Evolutionary conservation across 768 basidiomycete species (phyloP).

Genomic region (Rhizopogon rudus): DNA sequence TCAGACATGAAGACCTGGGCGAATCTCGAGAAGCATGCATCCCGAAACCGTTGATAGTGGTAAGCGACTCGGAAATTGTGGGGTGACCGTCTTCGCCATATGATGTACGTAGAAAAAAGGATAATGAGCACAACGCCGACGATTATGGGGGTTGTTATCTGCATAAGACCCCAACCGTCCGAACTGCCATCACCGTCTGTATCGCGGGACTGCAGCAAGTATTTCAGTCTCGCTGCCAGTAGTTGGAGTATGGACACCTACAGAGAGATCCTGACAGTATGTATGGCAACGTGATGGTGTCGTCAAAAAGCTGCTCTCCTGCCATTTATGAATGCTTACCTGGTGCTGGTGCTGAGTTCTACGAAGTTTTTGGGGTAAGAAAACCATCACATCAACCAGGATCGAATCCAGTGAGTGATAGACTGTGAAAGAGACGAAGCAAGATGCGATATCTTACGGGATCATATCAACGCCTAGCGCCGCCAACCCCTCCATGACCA

Average conservation of each 20-base stretch:
- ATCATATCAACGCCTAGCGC: not conserved
- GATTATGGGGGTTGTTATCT: constrained; percentile 30
- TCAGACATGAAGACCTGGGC: constrained; percentile 11
- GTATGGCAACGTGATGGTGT: not conserved
- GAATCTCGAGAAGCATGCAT: constrained; percentile 11
- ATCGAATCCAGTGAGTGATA: not conserved
- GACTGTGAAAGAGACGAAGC: not conserved
- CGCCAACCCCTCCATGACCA: not conserved
- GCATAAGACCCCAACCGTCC: constrained; percentile 20
- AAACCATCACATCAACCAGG: constrained; percentile 18
- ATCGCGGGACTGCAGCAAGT: constrained; percentile 12
- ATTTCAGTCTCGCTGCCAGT: not conserved
- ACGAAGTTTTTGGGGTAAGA: constrained; percentile 3
- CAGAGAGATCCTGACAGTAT: constrained; percentile 13
- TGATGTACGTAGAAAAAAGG: constrained; percentile 14
- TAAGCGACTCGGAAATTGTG: not conserved
- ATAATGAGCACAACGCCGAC: constrained; percentile 26
- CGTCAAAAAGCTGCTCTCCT: not conserved
- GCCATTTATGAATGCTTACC: not conserved
- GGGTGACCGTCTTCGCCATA: constrained; percentile 17
- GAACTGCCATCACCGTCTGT: not conserved
- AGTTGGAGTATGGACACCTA: constrained; percentile 7
- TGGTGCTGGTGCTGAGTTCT: not conserved
- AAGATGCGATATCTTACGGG: constrained; percentile 13
- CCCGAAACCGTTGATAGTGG: constrained; percentile 10